phyloP scores from a whole-genome alignment of 2,329 filamentous ascomycete species.

The Fusarium temperatum region DNA sequence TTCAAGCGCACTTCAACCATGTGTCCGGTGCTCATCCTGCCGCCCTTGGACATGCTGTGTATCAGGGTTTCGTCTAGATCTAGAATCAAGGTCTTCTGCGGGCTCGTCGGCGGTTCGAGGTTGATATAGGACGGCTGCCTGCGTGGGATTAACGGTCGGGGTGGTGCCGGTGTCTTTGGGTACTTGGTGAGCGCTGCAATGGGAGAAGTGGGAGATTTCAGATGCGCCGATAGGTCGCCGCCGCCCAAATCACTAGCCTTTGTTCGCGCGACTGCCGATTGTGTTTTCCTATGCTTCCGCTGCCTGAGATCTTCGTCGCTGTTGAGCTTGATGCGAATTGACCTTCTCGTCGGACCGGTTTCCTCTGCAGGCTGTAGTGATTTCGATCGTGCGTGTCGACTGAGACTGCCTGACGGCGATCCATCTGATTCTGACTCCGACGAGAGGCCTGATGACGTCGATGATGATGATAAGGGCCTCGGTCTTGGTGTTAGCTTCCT shows the following conservation, averaged over 20 bases:
- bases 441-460: constrained; percentile 70
- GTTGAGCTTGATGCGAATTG: constrained; percentile 90
- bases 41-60: constrained; percentile 96
- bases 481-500: constrained; percentile 42
- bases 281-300: constrained; percentile 73
- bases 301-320: constrained; percentile 79
- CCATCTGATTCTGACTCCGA: constrained; percentile 77
- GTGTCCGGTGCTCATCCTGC: constrained; percentile 93
- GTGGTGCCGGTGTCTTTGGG: constrained; percentile 87
- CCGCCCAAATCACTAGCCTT: constrained; percentile 52
- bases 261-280: constrained; percentile 57
- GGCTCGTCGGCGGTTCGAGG: constrained; percentile 62
- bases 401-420: constrained; percentile 42
- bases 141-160: constrained; percentile 86
- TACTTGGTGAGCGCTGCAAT: constrained; percentile 84
- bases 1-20: constrained; percentile 98
- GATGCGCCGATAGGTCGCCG: constrained; percentile 73
- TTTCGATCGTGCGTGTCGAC: constrained; percentile 69
- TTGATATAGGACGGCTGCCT: constrained; percentile 89
- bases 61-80: constrained; percentile 98
- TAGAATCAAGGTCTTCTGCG: constrained; percentile 92
- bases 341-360: constrained; percentile 72
- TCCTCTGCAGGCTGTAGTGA: constrained; percentile 70
- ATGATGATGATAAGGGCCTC: constrained; percentile 44
- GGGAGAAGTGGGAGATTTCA: constrained; percentile 94